phyloP scores from a whole-genome alignment of 225 moss, liverwort and hornwort species.

The Pleurozium schreberi region DNA sequence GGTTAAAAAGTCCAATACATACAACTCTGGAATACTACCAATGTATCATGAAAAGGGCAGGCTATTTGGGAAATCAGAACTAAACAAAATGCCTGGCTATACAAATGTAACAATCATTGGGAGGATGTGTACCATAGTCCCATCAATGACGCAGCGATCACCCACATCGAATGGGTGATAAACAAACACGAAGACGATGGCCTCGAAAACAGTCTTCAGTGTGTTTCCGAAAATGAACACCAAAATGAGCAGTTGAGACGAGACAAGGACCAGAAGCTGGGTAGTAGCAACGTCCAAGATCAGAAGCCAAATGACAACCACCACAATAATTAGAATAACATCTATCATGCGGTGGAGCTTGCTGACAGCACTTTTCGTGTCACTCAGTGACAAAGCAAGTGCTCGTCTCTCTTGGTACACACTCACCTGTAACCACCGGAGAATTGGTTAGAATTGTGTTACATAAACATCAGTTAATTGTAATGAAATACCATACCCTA shows the following conservation, averaged over 20 bases:
- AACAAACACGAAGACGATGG: slow-evolving; percentile 76
- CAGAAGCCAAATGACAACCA: slow-evolving; percentile 49
- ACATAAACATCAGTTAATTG: not conserved
- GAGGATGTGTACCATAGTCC: slow-evolving; percentile 38
- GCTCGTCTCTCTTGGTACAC: slow-evolving; percentile 58
- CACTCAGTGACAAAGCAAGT: slow-evolving; percentile 61
- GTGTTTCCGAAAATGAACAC: slow-evolving; percentile 89
- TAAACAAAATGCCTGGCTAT: not conserved
- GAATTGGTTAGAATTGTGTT: not conserved
- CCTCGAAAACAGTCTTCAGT: slow-evolving; percentile 74
- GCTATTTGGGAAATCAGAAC: not conserved
- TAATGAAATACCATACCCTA: not conserved
- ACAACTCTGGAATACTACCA: not conserved
- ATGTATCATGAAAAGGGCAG: not conserved
- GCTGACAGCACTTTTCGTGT: slow-evolving; percentile 70
- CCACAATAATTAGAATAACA: slow-evolving; percentile 16
- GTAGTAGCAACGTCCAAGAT: slow-evolving; percentile 41
- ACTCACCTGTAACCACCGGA: slow-evolving; percentile 13
- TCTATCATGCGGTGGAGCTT: slow-evolving; percentile 53
- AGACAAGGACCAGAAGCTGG: slow-evolving; percentile 54
- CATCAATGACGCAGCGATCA: slow-evolving; percentile 83
- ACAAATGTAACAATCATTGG: not conserved
- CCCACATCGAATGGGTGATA: slow-evolving; percentile 96
- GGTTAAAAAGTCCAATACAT: not conserved
- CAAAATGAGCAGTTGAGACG: slow-evolving; percentile 65